Evolutionary conservation across 495 filamentous ascomycete species (phyloP).

Genomic region (Amniculicola lignicola): DNA sequence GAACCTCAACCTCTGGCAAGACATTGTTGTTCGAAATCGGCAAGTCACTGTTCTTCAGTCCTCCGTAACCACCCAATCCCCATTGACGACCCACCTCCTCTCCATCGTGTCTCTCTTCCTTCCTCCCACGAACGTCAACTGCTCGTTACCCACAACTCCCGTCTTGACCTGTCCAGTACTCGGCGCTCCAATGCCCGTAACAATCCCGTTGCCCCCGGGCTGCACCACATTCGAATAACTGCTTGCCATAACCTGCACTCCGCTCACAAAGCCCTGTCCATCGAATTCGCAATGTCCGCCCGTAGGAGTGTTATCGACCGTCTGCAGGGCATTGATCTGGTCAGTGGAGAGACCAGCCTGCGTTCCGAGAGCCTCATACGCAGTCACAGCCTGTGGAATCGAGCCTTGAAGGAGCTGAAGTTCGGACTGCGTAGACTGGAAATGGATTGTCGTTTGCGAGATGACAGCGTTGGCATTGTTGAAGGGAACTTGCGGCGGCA

Average conservation of each 20-base stretch:
- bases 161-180: slow-evolving; percentile 46
- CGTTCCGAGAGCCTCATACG: slow-evolving; percentile 47
- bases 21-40: no score
- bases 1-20: no score
- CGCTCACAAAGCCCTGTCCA: slow-evolving; percentile 47
- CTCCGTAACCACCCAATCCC: no score
- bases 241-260: slow-evolving; percentile 49
- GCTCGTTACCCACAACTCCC: slow-evolving; percentile 47
- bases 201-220: slow-evolving; percentile 42
- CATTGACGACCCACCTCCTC: slow-evolving; percentile 20
- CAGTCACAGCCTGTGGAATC: slow-evolving; percentile 47
- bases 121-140: slow-evolving; percentile 39
- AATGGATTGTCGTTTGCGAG: slow-evolving; percentile 45
- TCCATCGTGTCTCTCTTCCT: slow-evolving; percentile 11
- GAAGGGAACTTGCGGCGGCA: slow-evolving; percentile 48
- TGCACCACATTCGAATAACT: slow-evolving; percentile 48
- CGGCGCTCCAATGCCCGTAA: slow-evolving; percentile 37
- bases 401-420: slow-evolving; percentile 44
- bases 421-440: slow-evolving; percentile 50
- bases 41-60: no score
- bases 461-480: slow-evolving; percentile 38
- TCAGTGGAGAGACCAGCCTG: slow-evolving; percentile 39
- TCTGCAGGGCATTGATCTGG: slow-evolving; percentile 47
- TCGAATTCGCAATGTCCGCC: slow-evolving; percentile 55
- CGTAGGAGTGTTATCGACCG: slow-evolving; percentile 48